Evolutionary conservation across 2,329 filamentous ascomycete species (phyloP).

Genomic region (Neofusicoccum sp.): DNA sequence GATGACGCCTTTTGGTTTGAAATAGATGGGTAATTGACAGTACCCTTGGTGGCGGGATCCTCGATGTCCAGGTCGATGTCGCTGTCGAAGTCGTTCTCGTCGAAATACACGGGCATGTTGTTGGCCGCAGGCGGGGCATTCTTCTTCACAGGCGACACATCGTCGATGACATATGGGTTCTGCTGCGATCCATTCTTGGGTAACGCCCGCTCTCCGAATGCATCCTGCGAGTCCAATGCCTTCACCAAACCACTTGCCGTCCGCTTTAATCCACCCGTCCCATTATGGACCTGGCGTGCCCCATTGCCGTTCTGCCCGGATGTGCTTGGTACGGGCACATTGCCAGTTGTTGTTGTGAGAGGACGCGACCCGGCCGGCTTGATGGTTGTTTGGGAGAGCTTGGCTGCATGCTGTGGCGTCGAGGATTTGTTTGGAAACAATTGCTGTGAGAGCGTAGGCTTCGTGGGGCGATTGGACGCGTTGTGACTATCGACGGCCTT

Average conservation of each 20-base stretch:
- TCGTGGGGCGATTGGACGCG: constrained; percentile 29
- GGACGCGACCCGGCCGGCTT: constrained; percentile 40
- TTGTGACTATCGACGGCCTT: constrained; percentile 45
- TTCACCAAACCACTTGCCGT: constrained; percentile 52
- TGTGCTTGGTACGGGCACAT: constrained; percentile 35
- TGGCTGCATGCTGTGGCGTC: constrained; percentile 47
- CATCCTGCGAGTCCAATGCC: constrained; percentile 40
- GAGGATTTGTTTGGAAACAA: constrained; percentile 59
- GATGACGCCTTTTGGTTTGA: constrained; percentile 24
- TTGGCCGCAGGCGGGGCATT: constrained; percentile 36
- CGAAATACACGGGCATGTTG: constrained; percentile 59
- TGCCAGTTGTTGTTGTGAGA: constrained; percentile 33
- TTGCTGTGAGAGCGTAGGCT: constrained; percentile 47
- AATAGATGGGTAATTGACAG: constrained; percentile 46
- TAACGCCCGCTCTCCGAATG: constrained; percentile 31
- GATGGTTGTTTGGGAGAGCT: constrained; percentile 47
- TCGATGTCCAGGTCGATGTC: constrained; percentile 76
- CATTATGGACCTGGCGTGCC: constrained; percentile 14
- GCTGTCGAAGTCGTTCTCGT: constrained; percentile 84
- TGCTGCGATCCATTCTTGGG: constrained; percentile 13
- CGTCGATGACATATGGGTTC: constrained; percentile 10
- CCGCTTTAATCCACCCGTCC: constrained; percentile 47
- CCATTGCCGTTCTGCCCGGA: background rate
- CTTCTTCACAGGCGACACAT: constrained; percentile 34
- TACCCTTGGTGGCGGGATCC: constrained; percentile 55